Evolutionary conservation across 805 yeast species (phyloP).

Genomic region (Zygotorulaspora danielsina): DNA sequence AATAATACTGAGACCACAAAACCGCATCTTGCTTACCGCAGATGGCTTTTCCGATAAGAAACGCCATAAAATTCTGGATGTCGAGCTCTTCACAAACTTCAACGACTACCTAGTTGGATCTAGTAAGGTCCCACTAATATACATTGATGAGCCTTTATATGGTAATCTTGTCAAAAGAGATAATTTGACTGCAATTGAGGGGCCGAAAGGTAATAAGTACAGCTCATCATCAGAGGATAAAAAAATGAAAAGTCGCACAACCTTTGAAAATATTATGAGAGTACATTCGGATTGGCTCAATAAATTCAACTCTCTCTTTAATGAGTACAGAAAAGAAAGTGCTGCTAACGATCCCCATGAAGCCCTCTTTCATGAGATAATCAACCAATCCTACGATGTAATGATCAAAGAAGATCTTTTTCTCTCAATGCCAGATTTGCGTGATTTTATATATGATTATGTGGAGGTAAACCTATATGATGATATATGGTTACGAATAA

Average conservation of each 20-base stretch:
- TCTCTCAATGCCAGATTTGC: conserved; percentile 36
- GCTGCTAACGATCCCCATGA: conserved; percentile 31
- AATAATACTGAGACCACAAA: conserved; percentile 45
- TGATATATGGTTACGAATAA: conserved; percentile 55
- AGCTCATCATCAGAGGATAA: conserved; percentile 1
- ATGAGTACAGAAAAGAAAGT: conserved; percentile 31
- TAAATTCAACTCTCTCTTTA: conserved; percentile 39
- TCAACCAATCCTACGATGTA: conserved; percentile 21
- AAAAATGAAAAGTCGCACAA: conserved; percentile 6
- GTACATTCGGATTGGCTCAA: conserved; percentile 22
- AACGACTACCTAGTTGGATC: conserved; percentile 58
- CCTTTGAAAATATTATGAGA: conserved; percentile 17
- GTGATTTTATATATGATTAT: conserved; percentile 57
- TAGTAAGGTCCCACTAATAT: conserved; percentile 50
- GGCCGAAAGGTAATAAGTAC: neutral
- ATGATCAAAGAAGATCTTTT: conserved; percentile 18
- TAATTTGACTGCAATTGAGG: neutral
- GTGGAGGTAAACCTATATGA: conserved; percentile 67
- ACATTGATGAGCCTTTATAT: conserved; percentile 52
- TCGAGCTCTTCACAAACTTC: conserved; percentile 50
- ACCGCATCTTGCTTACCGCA: conserved; percentile 51
- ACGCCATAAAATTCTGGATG: conserved; percentile 41
- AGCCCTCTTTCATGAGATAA: conserved; percentile 27
- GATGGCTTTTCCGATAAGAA: conserved; percentile 52
- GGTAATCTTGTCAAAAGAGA: conserved; percentile 37